Conservation (phyloP, 2,329 filamentous ascomycete species). For the Fusarium paranaense region DNA sequence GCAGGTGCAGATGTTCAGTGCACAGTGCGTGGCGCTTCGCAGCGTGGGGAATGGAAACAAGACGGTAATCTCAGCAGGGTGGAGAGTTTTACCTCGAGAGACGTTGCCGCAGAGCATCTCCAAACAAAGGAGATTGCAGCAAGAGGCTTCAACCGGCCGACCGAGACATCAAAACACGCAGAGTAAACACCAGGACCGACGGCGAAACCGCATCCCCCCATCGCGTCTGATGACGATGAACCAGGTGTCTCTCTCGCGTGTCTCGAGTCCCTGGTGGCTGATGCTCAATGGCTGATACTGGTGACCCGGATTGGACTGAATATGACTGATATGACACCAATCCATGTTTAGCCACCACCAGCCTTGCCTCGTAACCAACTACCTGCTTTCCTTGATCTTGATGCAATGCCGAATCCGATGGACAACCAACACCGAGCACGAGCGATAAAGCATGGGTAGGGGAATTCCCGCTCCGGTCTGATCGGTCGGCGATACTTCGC, state of each 20-base stretch:
- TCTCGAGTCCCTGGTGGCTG: conserved; percentile 28
- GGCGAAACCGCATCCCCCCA: neutral
- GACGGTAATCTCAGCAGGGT: conserved; percentile 44
- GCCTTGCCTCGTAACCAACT: conserved; percentile 1
- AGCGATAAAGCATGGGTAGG: conserved; percentile 25
- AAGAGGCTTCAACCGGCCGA: conserved; percentile 22
- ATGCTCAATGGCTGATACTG: conserved; percentile 28
- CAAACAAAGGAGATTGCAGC: conserved; percentile 5
- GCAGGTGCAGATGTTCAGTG: conserved; percentile 37
- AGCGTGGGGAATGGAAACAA: conserved; percentile 48
- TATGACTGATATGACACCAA: conserved; percentile 16
- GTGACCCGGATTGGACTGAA: conserved; percentile 6
- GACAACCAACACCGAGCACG: conserved; percentile 20
- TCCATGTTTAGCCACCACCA: conserved; percentile 21
- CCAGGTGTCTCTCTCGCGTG: conserved; percentile 6
- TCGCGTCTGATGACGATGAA: conserved; percentile 12
- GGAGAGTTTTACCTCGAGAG: conserved; percentile 21
- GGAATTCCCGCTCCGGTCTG: conserved; percentile 23
- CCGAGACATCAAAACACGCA: conserved; percentile 13
- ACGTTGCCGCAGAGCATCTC: conserved; percentile 10
- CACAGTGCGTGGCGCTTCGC: conserved; percentile 40
- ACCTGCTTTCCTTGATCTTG: conserved; percentile 18
- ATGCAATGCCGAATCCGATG: conserved; percentile 16
- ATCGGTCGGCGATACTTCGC: conserved; percentile 34
- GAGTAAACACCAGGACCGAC: conserved; percentile 22